Base-by-base conservation (phyloP, 1,139 yeast genomes). In the Dujonia santamariae region DNA sequence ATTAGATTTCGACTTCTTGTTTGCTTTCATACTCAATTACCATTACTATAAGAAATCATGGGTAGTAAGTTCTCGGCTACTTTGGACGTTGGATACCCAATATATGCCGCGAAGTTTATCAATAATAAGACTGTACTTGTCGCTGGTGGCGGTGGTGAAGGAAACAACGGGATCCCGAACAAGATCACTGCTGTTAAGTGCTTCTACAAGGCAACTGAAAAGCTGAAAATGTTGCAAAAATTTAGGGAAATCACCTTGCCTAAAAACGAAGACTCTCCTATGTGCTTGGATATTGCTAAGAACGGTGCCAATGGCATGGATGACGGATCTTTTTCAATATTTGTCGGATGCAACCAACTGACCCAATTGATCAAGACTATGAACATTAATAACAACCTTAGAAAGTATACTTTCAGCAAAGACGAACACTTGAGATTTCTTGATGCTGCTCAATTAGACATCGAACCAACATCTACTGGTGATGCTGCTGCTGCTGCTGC, bases 91-190 rank as follows among this genome's bases (percentile, higher is more conserved):
- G 90, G 85, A 3, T 87, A 84, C 51, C 97, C 98, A 1, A 72
- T 87, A 12, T 85, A 82, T 50, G 94, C 86, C 2, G 80, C 90
- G 39, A 74, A 75, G 44, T 90, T 86, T 54, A 66, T 81, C 36
- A 70, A 77, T 46, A 72, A 80, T 46, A 65, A 70, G 44, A 74
- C 81, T 3, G 57, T 88, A 23, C 58, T 88, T 35, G 85, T 84
- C 19, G 78, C 88, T 4, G 98, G 98, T 28, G 98, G 97, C 30
- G 97, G 97, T 25, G 97, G 97, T 26, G 95, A 86, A 56, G 95
- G 95, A 12, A 81, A 76, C 50, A 70, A 86, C 51, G 97, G 96
- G 29, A 78, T 88, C 37, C 85, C 92, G 30, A 90, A 90, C 58
- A 87, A 85, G 54, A 67, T 90, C 47, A 79, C 88, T n/a, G 87